Evolutionary conservation across 2,329 filamentous ascomycete species (phyloP).

Genomic region (Penicillium sp.): DNA sequence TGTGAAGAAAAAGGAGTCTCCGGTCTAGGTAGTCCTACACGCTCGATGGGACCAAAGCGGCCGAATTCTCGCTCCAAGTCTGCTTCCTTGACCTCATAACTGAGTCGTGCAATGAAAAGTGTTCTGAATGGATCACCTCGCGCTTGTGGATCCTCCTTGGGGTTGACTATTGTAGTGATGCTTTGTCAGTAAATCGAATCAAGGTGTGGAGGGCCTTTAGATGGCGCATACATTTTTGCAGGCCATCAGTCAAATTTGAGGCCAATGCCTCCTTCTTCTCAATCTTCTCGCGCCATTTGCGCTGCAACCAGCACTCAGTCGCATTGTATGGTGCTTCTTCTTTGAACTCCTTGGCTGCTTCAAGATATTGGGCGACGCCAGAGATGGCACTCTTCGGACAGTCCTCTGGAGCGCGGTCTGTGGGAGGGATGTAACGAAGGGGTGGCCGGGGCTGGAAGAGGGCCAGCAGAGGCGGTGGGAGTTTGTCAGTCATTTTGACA

Average conservation of each 20-base stretch:
- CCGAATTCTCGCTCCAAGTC: constrained; percentile 94
- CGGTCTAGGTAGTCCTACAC: constrained; percentile 57
- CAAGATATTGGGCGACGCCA: constrained; percentile 74
- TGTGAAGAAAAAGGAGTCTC: neutral
- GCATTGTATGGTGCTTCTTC: constrained; percentile 74
- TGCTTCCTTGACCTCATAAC: constrained; percentile 83
- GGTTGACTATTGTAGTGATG: constrained; percentile 63
- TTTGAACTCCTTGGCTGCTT: constrained; percentile 74
- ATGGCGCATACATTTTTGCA: constrained; percentile 61
- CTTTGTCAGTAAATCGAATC: constrained; percentile 8
- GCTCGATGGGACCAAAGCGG: constrained; percentile 90
- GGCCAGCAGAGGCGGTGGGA: constrained; percentile 86
- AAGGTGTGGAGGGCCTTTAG: neutral
- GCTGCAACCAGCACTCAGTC: constrained; percentile 91
- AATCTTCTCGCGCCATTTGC: constrained; percentile 76
- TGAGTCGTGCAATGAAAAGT: constrained; percentile 85
- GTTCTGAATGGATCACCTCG: constrained; percentile 95
- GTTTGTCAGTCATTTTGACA: constrained; percentile 84
- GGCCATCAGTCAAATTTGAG: constrained; percentile 63
- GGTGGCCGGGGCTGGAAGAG: constrained; percentile 95
- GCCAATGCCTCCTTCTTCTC: constrained; percentile 75
- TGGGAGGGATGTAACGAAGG: constrained; percentile 81
- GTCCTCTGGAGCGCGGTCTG: constrained; percentile 80
- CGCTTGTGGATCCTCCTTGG: constrained; percentile 81
- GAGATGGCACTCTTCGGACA: constrained; percentile 72